Evolutionary conservation across 2,329 filamentous ascomycete genomes (phyloP).

Genomic region (Xylogone sp.): DNA sequence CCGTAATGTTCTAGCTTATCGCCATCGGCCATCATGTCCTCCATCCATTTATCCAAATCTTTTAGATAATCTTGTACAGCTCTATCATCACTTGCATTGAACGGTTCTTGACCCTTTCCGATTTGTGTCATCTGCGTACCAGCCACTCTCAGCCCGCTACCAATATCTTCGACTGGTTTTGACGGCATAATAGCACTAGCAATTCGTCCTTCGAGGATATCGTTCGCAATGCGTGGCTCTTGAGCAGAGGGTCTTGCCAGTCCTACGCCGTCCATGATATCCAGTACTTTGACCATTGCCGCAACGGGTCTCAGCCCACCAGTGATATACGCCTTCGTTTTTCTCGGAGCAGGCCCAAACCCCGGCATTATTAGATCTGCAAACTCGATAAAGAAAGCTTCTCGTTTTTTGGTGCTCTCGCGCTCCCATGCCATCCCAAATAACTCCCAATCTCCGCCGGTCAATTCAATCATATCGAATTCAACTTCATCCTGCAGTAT

Average conservation of each 20-base stretch:
- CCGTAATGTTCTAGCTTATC: slow-evolving; percentile 36
- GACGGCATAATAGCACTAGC: slow-evolving; percentile 42
- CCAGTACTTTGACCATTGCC: slow-evolving; percentile 46
- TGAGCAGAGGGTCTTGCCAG: slow-evolving; percentile 43
- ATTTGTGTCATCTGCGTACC: slow-evolving; percentile 35
- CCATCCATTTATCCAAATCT: slow-evolving; percentile 40
- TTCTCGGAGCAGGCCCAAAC: slow-evolving; percentile 17
- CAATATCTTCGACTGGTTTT: slow-evolving; percentile 48
- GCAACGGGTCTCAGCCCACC: slow-evolving; percentile 56
- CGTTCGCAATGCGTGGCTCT: slow-evolving; percentile 36
- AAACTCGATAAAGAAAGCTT: slow-evolving; percentile 69
- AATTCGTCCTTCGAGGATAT: slow-evolving; percentile 38
- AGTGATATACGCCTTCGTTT: slow-evolving; percentile 50
- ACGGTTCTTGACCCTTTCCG: slow-evolving; percentile 48
- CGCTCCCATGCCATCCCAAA: slow-evolving; percentile 10
- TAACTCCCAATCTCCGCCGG: slow-evolving; percentile 49
- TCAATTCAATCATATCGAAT: slow-evolving; percentile 67
- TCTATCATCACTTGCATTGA: slow-evolving; percentile 45
- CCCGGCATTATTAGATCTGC: slow-evolving; percentile 47
- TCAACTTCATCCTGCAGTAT: slow-evolving; percentile 42
- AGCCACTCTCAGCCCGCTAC: slow-evolving; percentile 15
- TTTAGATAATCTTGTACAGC: slow-evolving; percentile 44
- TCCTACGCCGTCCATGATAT: slow-evolving; percentile 44
- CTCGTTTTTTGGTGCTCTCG: slow-evolving; percentile 44
- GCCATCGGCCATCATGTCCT: slow-evolving; percentile 34